Evolutionary conservation across 768 basidiomycete species (phyloP), one percentile per base, ranked within the genome.

Genomic region (Boletellus emodensis): DNA sequence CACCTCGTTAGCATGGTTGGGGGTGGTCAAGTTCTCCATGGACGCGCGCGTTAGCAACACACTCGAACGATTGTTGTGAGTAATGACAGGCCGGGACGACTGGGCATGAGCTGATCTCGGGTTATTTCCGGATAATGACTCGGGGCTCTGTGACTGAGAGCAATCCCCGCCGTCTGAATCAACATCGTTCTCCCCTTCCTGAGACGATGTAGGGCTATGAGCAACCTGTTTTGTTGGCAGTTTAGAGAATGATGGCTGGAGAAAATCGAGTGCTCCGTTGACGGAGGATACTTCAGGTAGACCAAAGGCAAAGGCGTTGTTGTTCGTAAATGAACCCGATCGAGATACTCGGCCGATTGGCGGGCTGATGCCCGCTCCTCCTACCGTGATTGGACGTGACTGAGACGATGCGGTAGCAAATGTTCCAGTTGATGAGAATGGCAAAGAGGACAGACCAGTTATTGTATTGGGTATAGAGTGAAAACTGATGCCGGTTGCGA

Each of bases 1-100:
- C 41, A 92, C 78, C 60, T 90, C 88, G 51, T 79, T 80, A 46
- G 70, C 72, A 49, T 78, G 75, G 15, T 59, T 64, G 8, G 63
- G 52, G 15, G 56, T 7, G 13, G 52, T 8, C n/a, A 68, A 42
- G 44, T 68, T 68, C 53, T 68, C 66, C 30, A 39, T 38, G 4
- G 66, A 68, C 6, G 41, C 48, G n/a, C 38, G 64, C 1, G 64
- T 46, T 33, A 59, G 38, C 8, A 57, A 45, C 38, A 44, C 34
- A 28, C 39, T 51, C 26, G 58, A 47, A 50, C 45, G 63, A 28
- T 20, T 40, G 44, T 32, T 53, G 22, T 67, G 61, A 14, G 46
- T n/a, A 3, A 49, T 33, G 32, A 47, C 37, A 15, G 60, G 33
- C 32, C 64, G 62, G 26, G 67, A 54, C 32, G 22, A 30, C 40